Percentiles rank a stretch among this genome's conserved stretches.
Conservation (phyloP, 75 land plant species). For the Larix kaempferi region DNA sequence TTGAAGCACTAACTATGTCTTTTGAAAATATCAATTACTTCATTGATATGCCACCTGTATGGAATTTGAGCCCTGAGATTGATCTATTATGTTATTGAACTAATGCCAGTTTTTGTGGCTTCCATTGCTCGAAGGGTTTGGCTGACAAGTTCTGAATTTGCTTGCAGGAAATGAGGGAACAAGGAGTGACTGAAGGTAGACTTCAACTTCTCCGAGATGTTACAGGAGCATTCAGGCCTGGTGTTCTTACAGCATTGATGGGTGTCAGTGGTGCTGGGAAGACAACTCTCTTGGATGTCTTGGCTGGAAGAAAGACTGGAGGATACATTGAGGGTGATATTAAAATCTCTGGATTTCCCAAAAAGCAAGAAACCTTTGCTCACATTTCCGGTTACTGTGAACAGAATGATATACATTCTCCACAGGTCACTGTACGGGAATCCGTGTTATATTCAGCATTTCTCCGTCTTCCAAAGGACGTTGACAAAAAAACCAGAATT, state of each 20-base stretch:
- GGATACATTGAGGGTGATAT: slow-evolving; percentile 89
- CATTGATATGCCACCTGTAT: slow-evolving; percentile 76
- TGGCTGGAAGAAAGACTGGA: slow-evolving; percentile 86
- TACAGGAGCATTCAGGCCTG: slow-evolving; percentile 79
- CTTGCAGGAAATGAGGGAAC: slow-evolving; percentile 76
- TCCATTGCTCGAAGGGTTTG: slow-evolving; percentile 1
- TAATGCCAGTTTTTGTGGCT: background rate
- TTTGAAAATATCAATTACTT: slow-evolving; percentile 81
- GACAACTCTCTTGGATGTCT: slow-evolving; percentile 89
- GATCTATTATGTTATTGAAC: background rate
- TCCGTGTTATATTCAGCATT: slow-evolving; percentile 15
- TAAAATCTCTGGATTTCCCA: slow-evolving; percentile 75
- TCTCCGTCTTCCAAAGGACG: slow-evolving; percentile 15
- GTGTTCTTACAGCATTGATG: slow-evolving; percentile 79
- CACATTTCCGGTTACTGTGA: slow-evolving; percentile 83
- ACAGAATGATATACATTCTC: slow-evolving; percentile 83
- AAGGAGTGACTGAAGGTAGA: slow-evolving; percentile 68
- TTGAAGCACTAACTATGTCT: slow-evolving; percentile 74
- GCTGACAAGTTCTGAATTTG: slow-evolving; percentile 2
- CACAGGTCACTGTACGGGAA: slow-evolving; percentile 72
- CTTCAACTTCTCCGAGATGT: slow-evolving; percentile 63
- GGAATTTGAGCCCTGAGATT: slow-evolving; percentile 12
- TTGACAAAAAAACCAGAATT: slow-evolving; percentile 25
- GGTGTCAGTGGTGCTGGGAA: slow-evolving; percentile 97
- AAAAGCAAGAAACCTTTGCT: slow-evolving; percentile 80